These are phyloP conservation scores for Cyberlindnera mississippiensis DNA, from an alignment of 805 yeast species.

Conservation along the genomic window DNA sequence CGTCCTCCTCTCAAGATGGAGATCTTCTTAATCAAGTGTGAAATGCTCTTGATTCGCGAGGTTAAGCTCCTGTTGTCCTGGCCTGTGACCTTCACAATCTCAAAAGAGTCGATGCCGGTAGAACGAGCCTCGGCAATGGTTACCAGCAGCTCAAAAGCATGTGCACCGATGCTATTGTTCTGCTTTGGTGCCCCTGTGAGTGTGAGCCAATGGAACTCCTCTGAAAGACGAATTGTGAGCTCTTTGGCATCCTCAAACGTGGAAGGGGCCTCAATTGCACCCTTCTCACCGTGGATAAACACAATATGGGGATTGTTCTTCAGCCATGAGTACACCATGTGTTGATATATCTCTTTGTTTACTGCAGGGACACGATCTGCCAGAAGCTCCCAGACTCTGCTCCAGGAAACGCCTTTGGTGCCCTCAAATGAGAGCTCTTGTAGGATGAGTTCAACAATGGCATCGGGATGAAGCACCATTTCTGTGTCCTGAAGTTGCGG, in stretches of 20 bases:
- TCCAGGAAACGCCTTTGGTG: conserved; percentile 30
- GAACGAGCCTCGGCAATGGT: conserved; percentile 56
- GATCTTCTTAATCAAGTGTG: conserved; percentile 43
- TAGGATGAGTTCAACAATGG: conserved; percentile 30
- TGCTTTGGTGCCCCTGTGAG: conserved; percentile 53
- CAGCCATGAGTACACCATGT: conserved; percentile 37
- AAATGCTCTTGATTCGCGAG: conserved; percentile 52
- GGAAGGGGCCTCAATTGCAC: background rate
- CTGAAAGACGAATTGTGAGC: conserved; percentile 37
- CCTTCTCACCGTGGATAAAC: conserved; percentile 1
- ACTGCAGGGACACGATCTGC: conserved; percentile 11
- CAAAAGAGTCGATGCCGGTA: conserved; percentile 56
- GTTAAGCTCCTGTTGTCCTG: conserved; percentile 74
- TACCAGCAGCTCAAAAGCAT: conserved; percentile 50
- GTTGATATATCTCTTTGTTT: conserved; percentile 31
- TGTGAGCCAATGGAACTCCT: conserved; percentile 53
- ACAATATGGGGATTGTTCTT: conserved; percentile 20
- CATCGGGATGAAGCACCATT: conserved; percentile 17
- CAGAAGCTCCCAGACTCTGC: conserved; percentile 32
- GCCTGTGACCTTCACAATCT: conserved; percentile 50
- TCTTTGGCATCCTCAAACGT: conserved; percentile 9
- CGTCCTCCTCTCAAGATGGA: conserved; percentile 41
- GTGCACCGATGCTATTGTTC: conserved; percentile 50
- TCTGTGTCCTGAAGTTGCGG: background rate
- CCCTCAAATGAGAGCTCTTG: conserved; percentile 35